Evolutionary conservation across 768 basidiomycete genomes (phyloP), one percentile per base, ranked within the genome.

Genomic region (Rubroboletus satanas): DNA sequence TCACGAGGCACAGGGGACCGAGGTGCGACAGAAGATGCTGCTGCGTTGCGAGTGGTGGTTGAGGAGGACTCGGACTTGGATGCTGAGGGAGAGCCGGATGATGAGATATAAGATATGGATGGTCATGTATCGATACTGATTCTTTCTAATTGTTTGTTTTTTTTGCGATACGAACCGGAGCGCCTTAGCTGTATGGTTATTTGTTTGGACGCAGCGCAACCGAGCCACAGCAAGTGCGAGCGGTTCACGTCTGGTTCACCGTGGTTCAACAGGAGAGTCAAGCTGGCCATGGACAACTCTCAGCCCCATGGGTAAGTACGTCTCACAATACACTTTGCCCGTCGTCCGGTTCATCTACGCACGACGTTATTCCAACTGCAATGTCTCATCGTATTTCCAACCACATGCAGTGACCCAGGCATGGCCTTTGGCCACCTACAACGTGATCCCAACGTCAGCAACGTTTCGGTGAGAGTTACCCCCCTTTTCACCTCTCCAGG

Each of bases 391-490:
- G 21, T 41, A 52, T 57, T 55, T 51, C 58, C 39, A 31, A 32
- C 39, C 69, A 65, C 63, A 56, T 68, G 37, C 67, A 84, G 83
- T 71, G 83, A 84, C 67, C 71, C 77, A 57, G 73, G 71, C 59
- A 84, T 85, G 81, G 75, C 83, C 64, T 85, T 84, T 75, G 76
- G 74, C 57, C 83, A 83, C 68, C 74, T 85, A 65, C 75, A 77
- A 56, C 75, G 83, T 65, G 83, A 85, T 66, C 73, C 77, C 42
- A 80, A 58, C 31, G 83, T 84, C 69, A 70, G 73, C 73, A 79
- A 78, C 65, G 80, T 80, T 73, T 82, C 83, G 67, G 83, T 84
- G 72, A 69, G 82, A 69, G 62, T 68, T 54, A 38, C 59, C 18
- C 60, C 45, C 62, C 65, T 48, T 57, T 57, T 55, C 50, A 49